Percentiles rank a stretch among this genome's conserved stretches.
Conservation (phyloP, 2,329 filamentous ascomycete genomes). For the Diaporthe batatas region DNA sequence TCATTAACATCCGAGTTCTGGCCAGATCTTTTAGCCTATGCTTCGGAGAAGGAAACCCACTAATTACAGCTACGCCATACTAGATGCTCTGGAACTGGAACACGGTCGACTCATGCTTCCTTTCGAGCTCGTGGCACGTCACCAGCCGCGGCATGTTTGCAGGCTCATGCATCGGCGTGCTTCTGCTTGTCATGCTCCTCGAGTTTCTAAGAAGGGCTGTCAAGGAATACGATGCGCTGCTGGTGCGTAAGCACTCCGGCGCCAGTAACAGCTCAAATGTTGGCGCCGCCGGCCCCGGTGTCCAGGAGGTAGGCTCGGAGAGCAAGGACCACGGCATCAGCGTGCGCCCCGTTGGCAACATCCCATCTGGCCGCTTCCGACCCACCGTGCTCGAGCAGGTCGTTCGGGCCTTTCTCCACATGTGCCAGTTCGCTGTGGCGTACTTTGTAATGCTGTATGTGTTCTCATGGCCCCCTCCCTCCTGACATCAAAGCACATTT, state of each 20-base stretch:
- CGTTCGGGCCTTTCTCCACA: constrained; percentile 65
- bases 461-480: neutral
- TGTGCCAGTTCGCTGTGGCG: constrained; percentile 68
- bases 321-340: neutral
- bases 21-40: no score
- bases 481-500: no score
- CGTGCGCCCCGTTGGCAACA: neutral
- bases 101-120: constrained; percentile 67
- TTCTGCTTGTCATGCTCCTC: constrained; percentile 69
- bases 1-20: no score
- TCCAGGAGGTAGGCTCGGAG: neutral
- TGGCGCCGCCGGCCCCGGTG: neutral
- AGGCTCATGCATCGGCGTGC: constrained; percentile 70
- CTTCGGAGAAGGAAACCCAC: neutral
- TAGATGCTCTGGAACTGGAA: constrained; percentile 70
- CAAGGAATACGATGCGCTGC: constrained; percentile 68
- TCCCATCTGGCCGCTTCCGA: constrained; percentile 46
- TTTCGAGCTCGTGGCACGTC: constrained; percentile 69
- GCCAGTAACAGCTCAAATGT: neutral
- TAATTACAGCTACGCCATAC: neutral
- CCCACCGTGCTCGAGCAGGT: constrained; percentile 65
- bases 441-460: constrained; percentile 68
- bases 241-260: constrained; percentile 53
- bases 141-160: constrained; percentile 69
- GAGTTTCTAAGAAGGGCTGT: constrained; percentile 68